Base-by-base conservation (phyloP, 148 eudicot genomes). In the Mesembryanthemum crystallinum region DNA sequence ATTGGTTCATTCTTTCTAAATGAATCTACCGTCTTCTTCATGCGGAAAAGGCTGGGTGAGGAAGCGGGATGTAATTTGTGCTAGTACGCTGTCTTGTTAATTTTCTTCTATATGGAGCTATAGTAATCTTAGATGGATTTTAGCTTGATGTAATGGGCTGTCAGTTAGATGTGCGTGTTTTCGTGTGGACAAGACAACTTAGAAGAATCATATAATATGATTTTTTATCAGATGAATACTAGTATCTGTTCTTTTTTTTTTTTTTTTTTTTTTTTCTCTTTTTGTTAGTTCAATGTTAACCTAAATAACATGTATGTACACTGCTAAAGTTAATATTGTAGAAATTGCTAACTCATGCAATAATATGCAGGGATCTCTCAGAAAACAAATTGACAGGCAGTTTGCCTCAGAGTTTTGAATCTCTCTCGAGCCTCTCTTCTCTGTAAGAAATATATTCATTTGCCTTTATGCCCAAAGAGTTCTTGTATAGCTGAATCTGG, bases 281-380 rank as follows among this genome's bases (percentile, higher is more conserved):
- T 71, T 37, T 15, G 4, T 69, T 69, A n/a, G 8, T 57, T 33
- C 9, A 61, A n/a, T 23, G 37, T 73, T 67, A n/a, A 20, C 42
- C 49, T 49, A 17, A 27, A 21, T 25, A 54, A 27, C 15, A 72
- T 37, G 45, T 37, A 67, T 17, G 27, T 59, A 54, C 25, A 12
- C 54, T 59, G 69, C 6, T 39, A 9, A 39, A 39, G 24, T 58
- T 39, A 39, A 52, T 18, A 18, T 39, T 66, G 69, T 18, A 60
- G 13, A 76, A 72, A 35, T 51, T 67, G 55, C 62, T 68, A 67
- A 67, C 49, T 61, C 49, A 12, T 54, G 74, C 43, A 55, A 59
- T 23, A 17, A 43, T 80, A 47, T 82, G 73, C 83, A 90, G 94
- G 88, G 94, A 90, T 90, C 82, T 90, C 66, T 88, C 94, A 42